Conservation (phyloP, 169 alveolate species). For the Cryptosporidium xiaoi region DNA sequence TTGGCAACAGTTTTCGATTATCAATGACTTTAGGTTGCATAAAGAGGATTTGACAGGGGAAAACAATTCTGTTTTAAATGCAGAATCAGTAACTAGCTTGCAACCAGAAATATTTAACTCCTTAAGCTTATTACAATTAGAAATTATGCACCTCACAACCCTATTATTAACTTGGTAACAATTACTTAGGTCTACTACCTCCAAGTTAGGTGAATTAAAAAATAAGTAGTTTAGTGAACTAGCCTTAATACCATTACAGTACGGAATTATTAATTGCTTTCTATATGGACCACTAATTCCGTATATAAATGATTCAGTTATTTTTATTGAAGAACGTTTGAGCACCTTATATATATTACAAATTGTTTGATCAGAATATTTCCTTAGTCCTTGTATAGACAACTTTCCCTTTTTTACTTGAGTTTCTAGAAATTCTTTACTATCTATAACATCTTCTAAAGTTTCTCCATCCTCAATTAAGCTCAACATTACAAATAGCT, state of each 20-base stretch:
- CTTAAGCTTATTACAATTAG: constrained; percentile 39
- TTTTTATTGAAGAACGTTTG: constrained; percentile 35
- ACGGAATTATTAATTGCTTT: constrained; percentile 9
- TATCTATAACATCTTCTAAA: neutral
- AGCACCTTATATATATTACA: constrained; percentile 6
- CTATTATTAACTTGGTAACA: constrained; percentile 66
- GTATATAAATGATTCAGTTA: constrained; percentile 65
- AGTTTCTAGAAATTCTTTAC: neutral
- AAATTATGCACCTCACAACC: constrained; percentile 28
- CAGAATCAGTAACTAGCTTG: constrained; percentile 67
- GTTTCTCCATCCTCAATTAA: neutral
- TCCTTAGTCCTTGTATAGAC: constrained; percentile 12
- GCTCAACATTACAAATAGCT: neutral
- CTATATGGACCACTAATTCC: constrained; percentile 70
- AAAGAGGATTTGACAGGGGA: constrained; percentile 40
- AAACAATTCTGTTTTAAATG: constrained; percentile 39
- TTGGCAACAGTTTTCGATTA: constrained; percentile 34
- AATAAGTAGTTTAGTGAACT: constrained; percentile 56
- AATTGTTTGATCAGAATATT: constrained; percentile 22
- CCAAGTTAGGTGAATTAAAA: constrained; percentile 49
- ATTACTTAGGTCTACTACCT: constrained; percentile 50
- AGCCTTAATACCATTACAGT: constrained; percentile 51
- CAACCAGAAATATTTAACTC: constrained; percentile 46
- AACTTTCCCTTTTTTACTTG: constrained; percentile 31
- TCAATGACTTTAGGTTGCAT: constrained; percentile 30